Evolutionary conservation across 805 yeast genomes (phyloP).

Genomic region (Lachancea dasiensis): DNA sequence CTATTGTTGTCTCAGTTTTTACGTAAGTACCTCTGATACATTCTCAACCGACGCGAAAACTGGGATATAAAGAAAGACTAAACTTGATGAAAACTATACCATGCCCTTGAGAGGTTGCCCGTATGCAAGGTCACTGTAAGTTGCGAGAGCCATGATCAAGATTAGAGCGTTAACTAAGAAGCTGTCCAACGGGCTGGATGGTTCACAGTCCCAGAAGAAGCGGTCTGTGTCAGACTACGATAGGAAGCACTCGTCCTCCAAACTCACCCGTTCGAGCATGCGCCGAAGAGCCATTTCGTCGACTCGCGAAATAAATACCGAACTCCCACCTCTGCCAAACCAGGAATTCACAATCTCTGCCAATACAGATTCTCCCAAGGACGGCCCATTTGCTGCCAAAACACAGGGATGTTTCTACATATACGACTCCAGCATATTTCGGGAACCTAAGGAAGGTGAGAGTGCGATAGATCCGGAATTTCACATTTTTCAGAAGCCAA

Average conservation of each 20-base stretch:
- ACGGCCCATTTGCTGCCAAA: slow-evolving; percentile 22
- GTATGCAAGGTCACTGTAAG: no score
- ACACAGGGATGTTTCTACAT: slow-evolving; percentile 30
- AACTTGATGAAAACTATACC: neutral
- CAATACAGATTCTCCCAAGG: slow-evolving; percentile 12
- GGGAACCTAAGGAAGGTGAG: slow-evolving; percentile 11
- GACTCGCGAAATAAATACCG: slow-evolving; percentile 18
- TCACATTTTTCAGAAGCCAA: slow-evolving; percentile 17
- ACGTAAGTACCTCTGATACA: neutral
- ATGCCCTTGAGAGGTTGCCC: no score
- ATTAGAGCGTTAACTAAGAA: slow-evolving; percentile 9
- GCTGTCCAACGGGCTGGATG: slow-evolving; percentile 5
- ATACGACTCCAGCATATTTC: slow-evolving; percentile 30
- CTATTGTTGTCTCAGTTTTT: slow-evolving; percentile 3
- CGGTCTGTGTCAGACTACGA: slow-evolving; percentile 7
- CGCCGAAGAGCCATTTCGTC: slow-evolving; percentile 8
- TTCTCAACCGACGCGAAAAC: slow-evolving; percentile 9
- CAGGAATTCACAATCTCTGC: slow-evolving; percentile 4
- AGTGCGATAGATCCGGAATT: slow-evolving; percentile 10
- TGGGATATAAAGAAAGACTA: slow-evolving; percentile 6
- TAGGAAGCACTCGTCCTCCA: slow-evolving; percentile 3
- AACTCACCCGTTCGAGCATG: slow-evolving; percentile 2
- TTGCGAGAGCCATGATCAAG: slow-evolving; percentile 6
- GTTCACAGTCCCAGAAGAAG: slow-evolving; percentile 2
- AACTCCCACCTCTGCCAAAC: slow-evolving; percentile 8